These are phyloP conservation scores for Selaginella tamariscina DNA, from an alignment of 75 land plant species.

Conservation along the genomic window DNA sequence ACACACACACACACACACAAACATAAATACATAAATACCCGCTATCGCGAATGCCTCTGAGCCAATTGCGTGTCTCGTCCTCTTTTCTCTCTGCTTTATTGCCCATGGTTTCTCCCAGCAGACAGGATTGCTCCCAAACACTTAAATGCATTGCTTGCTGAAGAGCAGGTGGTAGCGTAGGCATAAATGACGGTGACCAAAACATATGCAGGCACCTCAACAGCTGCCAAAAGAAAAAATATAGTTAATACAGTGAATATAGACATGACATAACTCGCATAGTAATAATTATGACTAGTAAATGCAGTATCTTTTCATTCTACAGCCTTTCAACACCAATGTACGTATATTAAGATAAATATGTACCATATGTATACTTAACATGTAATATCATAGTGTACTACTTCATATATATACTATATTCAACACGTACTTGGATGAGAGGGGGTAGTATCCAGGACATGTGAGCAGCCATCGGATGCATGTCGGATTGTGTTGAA, in stretches of 20 bases:
- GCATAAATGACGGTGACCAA: constrained; percentile 48
- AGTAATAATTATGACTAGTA: too few relatives aligned
- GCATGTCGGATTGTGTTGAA: constrained; percentile 15
- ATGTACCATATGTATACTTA: too few relatives aligned
- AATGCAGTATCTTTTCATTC: too few relatives aligned
- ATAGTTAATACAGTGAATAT: too few relatives aligned
- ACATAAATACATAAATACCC: constrained; percentile 51
- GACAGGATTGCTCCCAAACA: constrained; percentile 51
- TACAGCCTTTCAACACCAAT: too few relatives aligned
- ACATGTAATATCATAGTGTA: too few relatives aligned
- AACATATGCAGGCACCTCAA: constrained; percentile 76
- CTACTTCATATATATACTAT: too few relatives aligned
- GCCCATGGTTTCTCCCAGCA: constrained; percentile 55
- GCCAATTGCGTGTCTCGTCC: constrained; percentile 77
- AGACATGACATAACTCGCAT: constrained; percentile 1
- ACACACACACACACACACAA: too few relatives aligned
- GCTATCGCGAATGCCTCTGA: constrained; percentile 89
- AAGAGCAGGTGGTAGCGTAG: constrained; percentile 45
- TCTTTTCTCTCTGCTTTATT: constrained; percentile 35
- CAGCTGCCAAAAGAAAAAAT: constrained; percentile 56
- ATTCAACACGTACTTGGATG: constrained; percentile 43
- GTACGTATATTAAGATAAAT: too few relatives aligned
- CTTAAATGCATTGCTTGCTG: constrained; percentile 65
- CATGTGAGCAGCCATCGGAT: constrained; percentile 75
- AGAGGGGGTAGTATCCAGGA: constrained; percentile 92